A percentile compares a stretch with the other conserved stretches of the same genome.
phyloP scores from a whole-genome alignment of 2,329 filamentous ascomycete species.

The Pseudogymnoascus sp. region DNA sequence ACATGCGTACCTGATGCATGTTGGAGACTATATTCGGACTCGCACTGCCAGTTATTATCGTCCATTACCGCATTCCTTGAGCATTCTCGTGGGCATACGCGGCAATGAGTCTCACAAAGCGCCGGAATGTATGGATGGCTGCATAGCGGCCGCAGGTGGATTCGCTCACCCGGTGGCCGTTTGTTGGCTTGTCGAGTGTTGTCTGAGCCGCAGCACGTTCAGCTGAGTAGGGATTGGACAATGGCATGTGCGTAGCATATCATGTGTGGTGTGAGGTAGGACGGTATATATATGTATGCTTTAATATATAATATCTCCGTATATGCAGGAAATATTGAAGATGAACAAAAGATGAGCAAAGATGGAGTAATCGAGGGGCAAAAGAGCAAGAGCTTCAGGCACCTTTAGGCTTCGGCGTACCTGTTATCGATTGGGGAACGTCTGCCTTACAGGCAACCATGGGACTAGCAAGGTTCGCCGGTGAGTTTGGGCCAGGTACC shows the following conservation, averaged over 20 bases:
- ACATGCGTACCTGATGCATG: background rate
- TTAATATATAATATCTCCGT: background rate
- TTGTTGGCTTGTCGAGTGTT: background rate
- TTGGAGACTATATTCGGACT: background rate
- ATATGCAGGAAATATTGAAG: background rate
- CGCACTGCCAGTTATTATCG: background rate
- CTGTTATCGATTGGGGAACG: background rate
- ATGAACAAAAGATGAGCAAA: background rate
- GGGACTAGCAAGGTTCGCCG: background rate
- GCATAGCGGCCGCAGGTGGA: background rate
- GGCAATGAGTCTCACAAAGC: background rate
- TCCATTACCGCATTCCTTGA: background rate
- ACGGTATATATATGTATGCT: background rate
- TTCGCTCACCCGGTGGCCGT: background rate
- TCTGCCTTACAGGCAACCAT: conserved; percentile 1
- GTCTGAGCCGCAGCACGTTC: background rate
- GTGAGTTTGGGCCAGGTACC: conserved; percentile 3
- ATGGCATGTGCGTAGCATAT: background rate
- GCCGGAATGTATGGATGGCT: conserved; percentile 1
- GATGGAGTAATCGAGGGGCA: background rate
- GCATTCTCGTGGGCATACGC: background rate
- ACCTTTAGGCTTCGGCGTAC: background rate
- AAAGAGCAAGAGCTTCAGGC: background rate
- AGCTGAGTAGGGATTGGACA: background rate
- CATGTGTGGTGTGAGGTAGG: background rate